These are phyloP conservation scores for Thymus quinquecostatus DNA, from an alignment of 257 asterid species.

Conservation along the genomic window DNA sequence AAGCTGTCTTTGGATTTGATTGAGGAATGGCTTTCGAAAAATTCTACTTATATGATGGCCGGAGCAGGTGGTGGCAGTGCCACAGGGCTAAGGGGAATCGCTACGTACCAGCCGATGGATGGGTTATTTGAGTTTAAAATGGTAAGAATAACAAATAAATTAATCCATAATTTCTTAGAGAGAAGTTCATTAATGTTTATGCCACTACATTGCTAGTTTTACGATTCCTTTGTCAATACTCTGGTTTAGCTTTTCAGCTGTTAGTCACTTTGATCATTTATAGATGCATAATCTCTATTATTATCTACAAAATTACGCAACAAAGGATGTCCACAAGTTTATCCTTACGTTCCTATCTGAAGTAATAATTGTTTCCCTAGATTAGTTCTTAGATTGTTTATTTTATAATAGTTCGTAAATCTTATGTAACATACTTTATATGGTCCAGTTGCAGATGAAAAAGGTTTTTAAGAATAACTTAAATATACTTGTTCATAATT, in stretches of 20 bases:
- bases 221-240: neutral
- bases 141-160: constrained; percentile 42
- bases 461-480: neutral
- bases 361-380: neutral
- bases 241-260: neutral
- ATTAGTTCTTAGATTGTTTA: neutral
- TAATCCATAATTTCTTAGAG: too few relatives aligned
- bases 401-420: neutral
- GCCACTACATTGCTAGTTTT: neutral
- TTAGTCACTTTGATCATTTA: neutral
- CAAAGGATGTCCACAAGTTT: neutral
- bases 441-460: constrained; percentile 5
- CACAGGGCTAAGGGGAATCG: constrained; percentile 61
- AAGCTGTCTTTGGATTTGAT: constrained; percentile 90
- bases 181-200: neutral
- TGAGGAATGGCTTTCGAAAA: constrained; percentile 69
- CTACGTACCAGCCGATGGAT: constrained; percentile 80
- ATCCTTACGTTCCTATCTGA: neutral
- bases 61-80: constrained; percentile 50
- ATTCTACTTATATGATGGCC: constrained; percentile 46
- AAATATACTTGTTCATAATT: neutral
- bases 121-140: constrained; percentile 80
- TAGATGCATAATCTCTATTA: neutral
- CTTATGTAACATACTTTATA: neutral
- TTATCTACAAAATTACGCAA: neutral